Conservation (phyloP, 208 protist species). For the Leishmania turanica region DNA sequence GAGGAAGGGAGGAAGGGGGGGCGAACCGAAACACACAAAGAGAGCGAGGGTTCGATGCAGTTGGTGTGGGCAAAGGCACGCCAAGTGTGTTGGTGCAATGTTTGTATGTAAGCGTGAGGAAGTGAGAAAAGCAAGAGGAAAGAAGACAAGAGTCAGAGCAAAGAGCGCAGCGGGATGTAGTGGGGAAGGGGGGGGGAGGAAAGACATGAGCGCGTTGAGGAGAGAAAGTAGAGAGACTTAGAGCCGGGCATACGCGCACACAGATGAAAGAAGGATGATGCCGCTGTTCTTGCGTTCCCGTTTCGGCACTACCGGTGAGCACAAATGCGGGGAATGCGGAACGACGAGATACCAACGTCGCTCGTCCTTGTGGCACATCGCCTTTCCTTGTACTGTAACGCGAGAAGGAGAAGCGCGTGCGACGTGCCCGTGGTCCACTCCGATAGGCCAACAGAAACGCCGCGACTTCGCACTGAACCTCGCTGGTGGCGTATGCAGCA, state of each 20-base stretch:
- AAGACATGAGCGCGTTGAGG: neutral
- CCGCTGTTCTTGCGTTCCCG: neutral
- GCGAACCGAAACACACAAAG: neutral
- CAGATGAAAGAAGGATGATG: neutral
- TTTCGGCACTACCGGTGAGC: neutral
- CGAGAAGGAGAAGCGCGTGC: neutral
- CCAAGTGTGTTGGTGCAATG: neutral
- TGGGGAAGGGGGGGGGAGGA: neutral
- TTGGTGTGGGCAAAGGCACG: neutral
- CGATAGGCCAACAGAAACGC: neutral
- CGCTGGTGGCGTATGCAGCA: neutral
- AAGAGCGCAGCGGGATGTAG: neutral
- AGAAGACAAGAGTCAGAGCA: neutral
- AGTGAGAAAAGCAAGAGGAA: neutral
- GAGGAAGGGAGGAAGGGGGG: neutral
- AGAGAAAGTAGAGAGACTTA: neutral
- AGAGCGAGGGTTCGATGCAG: neutral
- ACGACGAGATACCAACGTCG: neutral
- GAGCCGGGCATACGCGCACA: neutral
- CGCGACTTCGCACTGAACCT: neutral
- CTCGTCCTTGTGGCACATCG: neutral
- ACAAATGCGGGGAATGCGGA: neutral
- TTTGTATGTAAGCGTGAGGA: neutral
- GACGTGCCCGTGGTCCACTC: neutral
- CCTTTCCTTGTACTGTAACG: neutral